Conservation (phyloP, 1,284 basidiomycete genomes). For the Sporisorium iseilematis-ciliati region DNA sequence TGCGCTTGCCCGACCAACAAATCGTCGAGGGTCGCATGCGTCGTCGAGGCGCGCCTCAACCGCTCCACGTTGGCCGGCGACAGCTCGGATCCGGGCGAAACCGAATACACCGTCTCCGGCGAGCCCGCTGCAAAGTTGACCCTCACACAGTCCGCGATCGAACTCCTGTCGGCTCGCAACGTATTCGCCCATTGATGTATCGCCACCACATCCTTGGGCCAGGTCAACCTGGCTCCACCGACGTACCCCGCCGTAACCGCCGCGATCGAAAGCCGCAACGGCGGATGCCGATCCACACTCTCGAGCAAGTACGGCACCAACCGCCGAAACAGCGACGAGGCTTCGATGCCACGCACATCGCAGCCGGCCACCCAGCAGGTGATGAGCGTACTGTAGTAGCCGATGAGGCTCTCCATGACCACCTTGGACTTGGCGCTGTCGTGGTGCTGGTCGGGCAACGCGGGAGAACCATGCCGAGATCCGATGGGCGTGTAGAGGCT, state of each 20-base stretch:
- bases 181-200: constrained; percentile 48
- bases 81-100: constrained; percentile 24
- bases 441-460: neutral
- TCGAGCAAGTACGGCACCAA: constrained; percentile 43
- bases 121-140: constrained; percentile 27
- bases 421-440: constrained; percentile 29
- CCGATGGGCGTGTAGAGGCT: constrained; percentile 40
- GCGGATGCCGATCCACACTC: constrained; percentile 28
- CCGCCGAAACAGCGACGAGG: constrained; percentile 31
- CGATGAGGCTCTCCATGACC: constrained; percentile 45
- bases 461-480: constrained; percentile 32
- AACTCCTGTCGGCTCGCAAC: constrained; percentile 32
- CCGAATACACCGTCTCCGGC: constrained; percentile 41
- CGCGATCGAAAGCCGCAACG: constrained; percentile 36
- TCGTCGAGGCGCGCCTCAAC: constrained; percentile 21
- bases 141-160: constrained; percentile 39
- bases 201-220: constrained; percentile 44
- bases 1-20: constrained; percentile 43
- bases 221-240: constrained; percentile 35
- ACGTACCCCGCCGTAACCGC: constrained; percentile 46
- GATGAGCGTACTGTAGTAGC: constrained; percentile 49
- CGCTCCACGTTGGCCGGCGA: constrained; percentile 40
- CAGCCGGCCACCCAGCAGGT: constrained; percentile 45
- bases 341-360: constrained; percentile 40
- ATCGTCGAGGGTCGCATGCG: constrained; percentile 41